A percentile compares a stretch with the other conserved stretches of the same genome.
Conservation (phyloP, 177 flowering plant species). For the Vitis hybrid region DNA sequence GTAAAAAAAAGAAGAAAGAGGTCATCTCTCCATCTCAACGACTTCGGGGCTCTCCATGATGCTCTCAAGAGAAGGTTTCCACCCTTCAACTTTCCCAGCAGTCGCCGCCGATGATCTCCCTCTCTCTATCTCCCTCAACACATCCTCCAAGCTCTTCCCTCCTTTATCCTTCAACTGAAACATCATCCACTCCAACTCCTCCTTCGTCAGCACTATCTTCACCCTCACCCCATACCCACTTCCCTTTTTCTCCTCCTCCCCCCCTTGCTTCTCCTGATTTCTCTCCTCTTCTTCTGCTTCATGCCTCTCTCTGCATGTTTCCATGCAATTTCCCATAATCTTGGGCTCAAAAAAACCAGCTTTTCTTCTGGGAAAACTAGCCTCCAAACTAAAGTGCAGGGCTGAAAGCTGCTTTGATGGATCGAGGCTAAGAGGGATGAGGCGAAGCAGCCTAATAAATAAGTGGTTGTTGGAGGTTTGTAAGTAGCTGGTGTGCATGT, state of each 20-base stretch:
- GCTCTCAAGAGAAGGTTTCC: constrained; percentile 73
- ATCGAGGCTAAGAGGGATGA: background rate
- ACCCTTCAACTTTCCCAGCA: constrained; percentile 21
- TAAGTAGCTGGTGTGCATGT: constrained; percentile 1
- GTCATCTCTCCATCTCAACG: constrained; percentile 40
- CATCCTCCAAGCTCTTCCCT: constrained; percentile 47
- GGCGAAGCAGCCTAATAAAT: background rate
- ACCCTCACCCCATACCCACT: constrained; percentile 32
- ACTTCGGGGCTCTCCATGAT: constrained; percentile 58
- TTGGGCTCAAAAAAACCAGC: background rate
- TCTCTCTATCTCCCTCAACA: constrained; percentile 52
- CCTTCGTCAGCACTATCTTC: constrained; percentile 67
- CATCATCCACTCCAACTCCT: constrained; percentile 61
- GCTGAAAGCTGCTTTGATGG: background rate
- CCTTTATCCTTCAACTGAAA: constrained; percentile 37
- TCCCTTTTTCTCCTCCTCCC: background rate
- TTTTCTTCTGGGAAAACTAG: background rate
- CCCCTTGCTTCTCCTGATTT: background rate
- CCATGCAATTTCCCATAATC: constrained; percentile 59
- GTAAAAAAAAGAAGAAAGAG: background rate
- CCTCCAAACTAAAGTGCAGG: background rate
- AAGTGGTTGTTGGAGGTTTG: too few relatives aligned
- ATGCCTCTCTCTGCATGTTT: constrained; percentile 13
- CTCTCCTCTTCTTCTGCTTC: constrained; percentile 4
- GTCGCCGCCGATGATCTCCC: constrained; percentile 11